These are phyloP conservation scores for Saitozyma sp. DNA, from an alignment of 768 basidiomycete genomes.

Conservation along the genomic window DNA sequence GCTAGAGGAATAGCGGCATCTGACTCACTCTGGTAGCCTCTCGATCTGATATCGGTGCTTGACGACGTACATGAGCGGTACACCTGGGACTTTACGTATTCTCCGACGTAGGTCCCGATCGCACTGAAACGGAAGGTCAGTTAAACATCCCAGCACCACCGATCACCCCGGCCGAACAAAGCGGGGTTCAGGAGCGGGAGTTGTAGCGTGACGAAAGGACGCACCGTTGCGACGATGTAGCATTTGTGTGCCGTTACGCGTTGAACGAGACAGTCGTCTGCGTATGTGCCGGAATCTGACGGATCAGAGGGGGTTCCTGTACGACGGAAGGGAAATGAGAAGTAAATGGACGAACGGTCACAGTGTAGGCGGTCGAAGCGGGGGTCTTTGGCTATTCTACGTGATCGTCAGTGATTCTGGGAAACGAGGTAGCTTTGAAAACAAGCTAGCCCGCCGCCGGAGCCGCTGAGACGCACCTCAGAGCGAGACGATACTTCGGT, in stretches of 20 bases:
- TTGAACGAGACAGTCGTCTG: slow-evolving; percentile 96
- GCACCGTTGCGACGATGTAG: slow-evolving; percentile 85
- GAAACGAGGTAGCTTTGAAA: too few species aligned
- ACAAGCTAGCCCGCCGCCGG: not conserved
- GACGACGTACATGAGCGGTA: slow-evolving; percentile 97
- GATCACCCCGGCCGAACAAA: not conserved
- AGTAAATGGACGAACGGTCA: slow-evolving; percentile 59
- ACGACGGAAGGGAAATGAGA: too few species aligned
- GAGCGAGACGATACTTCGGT: slow-evolving; percentile 87
- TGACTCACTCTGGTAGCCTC: slow-evolving; percentile 71
- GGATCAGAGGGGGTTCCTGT: too few species aligned
- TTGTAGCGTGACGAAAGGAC: slow-evolving; percentile 14
- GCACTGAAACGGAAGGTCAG: slow-evolving; percentile 55
- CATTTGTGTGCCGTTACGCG: slow-evolving; percentile 93
- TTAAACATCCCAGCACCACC: not conserved
- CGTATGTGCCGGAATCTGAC: slow-evolving; percentile 84
- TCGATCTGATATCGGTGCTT: slow-evolving; percentile 90
- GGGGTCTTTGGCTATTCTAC: slow-evolving; percentile 91
- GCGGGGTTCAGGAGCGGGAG: not conserved
- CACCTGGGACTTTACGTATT: slow-evolving; percentile 77
- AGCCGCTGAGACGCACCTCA: slow-evolving; percentile 65
- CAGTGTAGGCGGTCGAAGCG: slow-evolving; percentile 92
- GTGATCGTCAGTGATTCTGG: too few species aligned
- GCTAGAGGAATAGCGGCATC: not conserved
- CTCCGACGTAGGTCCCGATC: slow-evolving; percentile 90